These are phyloP conservation scores for Teunomyces tritomae DNA, from an alignment of 805 yeast genomes.

Conservation along the genomic window DNA sequence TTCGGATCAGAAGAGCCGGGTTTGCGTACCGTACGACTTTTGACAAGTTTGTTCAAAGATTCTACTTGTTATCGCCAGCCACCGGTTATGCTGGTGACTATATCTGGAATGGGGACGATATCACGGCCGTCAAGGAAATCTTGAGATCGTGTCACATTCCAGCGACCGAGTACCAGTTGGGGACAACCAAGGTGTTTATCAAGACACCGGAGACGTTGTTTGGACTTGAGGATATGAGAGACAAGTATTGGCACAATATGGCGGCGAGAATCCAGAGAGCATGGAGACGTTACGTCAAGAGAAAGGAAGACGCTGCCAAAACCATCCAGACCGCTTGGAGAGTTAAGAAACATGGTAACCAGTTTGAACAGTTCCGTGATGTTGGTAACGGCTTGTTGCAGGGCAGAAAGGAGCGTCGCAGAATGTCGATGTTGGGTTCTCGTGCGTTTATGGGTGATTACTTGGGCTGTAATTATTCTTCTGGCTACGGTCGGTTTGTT, in stretches of 20 bases:
- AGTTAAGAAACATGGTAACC: slow-evolving; percentile 73
- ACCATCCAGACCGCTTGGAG: slow-evolving; percentile 81
- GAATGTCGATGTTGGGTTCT: slow-evolving; percentile 81
- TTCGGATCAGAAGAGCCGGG: slow-evolving; percentile 96
- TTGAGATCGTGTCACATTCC: slow-evolving; percentile 65
- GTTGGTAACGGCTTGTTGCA: slow-evolving; percentile 70
- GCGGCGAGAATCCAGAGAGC: slow-evolving; percentile 97
- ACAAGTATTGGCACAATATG: slow-evolving; percentile 96
- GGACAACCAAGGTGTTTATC: slow-evolving; percentile 88
- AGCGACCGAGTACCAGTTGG: slow-evolving; percentile 79
- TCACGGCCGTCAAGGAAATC: slow-evolving; percentile 50
- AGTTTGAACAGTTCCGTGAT: slow-evolving; percentile 81
- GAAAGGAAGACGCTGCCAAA: slow-evolving; percentile 84
- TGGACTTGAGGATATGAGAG: slow-evolving; percentile 94
- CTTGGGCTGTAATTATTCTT: slow-evolving; percentile 70
- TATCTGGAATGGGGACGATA: slow-evolving; percentile 56
- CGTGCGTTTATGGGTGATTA: slow-evolving; percentile 95
- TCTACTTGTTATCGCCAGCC: slow-evolving; percentile 78
- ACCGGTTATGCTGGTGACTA: slow-evolving; percentile 89
- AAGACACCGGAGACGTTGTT: slow-evolving; percentile 96
- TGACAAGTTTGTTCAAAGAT: slow-evolving; percentile 93
- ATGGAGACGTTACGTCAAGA: slow-evolving; percentile 79
- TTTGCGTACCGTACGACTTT: slow-evolving; percentile 97
- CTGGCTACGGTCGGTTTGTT: slow-evolving; percentile 73
- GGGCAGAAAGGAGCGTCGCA: slow-evolving; percentile 83